phyloP scores from a whole-genome alignment of 164 flowering plant species.

The Annona cherimola region DNA sequence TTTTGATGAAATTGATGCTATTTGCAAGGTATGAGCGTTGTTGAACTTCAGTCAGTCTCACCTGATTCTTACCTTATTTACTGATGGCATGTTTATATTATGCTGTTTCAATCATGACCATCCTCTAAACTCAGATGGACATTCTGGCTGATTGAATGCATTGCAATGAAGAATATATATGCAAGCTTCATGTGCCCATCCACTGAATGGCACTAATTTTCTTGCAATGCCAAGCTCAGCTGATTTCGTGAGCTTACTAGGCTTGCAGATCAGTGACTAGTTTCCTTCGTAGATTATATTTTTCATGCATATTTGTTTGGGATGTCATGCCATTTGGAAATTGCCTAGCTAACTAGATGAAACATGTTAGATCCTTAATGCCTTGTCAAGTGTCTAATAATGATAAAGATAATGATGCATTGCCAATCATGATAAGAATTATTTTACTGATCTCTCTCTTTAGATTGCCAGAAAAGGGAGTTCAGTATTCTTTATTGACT shows the following conservation, averaged over 20 bases:
- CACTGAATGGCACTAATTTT: not conserved
- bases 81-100: not conserved
- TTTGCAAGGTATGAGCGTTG: constrained; percentile 49
- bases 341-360: not conserved
- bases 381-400: not conserved
- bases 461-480: not conserved
- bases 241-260: not conserved
- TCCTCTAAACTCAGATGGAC: not conserved
- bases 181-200: not conserved
- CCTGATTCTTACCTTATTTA: not conserved
- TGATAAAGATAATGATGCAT: not conserved
- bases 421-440: not conserved
- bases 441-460: not conserved
- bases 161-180: not conserved
- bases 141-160: not conserved
- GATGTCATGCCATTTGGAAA: not conserved
- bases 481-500: not conserved
- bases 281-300: too few species aligned
- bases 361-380: not conserved
- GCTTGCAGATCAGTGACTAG: not conserved
- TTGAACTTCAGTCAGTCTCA: not conserved
- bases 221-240: not conserved
- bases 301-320: not conserved
- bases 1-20: constrained; percentile 83
- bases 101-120: not conserved